phyloP scores from a whole-genome alignment of 257 asterid genomes.

The Lantana camara region DNA sequence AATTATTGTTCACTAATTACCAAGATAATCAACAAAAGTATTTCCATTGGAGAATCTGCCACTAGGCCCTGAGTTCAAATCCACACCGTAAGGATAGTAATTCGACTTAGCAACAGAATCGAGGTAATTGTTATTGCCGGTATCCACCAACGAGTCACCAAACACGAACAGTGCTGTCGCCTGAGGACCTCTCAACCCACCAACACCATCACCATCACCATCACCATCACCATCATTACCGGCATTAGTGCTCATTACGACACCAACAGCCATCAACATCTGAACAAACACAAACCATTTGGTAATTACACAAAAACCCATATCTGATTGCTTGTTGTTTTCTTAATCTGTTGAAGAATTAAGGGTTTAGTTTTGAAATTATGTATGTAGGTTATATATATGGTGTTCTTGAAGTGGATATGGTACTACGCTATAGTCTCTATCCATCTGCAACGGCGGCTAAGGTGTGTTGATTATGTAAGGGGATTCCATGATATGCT shows the following conservation, averaged over 20 bases:
- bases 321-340: too few species aligned
- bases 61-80: slow-evolving; percentile 52
- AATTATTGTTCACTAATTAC: too few species aligned
- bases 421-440: too few species aligned
- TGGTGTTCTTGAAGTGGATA: background rate
- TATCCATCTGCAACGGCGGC: slow-evolving; percentile 30
- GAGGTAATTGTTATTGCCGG: slow-evolving; percentile 85
- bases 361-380: background rate
- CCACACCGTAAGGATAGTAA: slow-evolving; percentile 83
- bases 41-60: slow-evolving; percentile 87
- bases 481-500: slow-evolving; percentile 25
- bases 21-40: slow-evolving; percentile 67
- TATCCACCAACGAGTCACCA: slow-evolving; percentile 86
- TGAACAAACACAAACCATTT: slow-evolving; percentile 12
- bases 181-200: slow-evolving; percentile 34
- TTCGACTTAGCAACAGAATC: slow-evolving; percentile 78
- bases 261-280: background rate
- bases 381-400: too few species aligned
- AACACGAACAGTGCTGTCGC: slow-evolving; percentile 71
- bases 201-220: background rate
- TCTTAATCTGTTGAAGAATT: background rate
- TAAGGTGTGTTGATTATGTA: too few species aligned
- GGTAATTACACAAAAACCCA: background rate
- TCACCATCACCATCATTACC: background rate
- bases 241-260: background rate